phyloP scores from a whole-genome alignment of 768 basidiomycete species.

The Mycena latifolia region DNA sequence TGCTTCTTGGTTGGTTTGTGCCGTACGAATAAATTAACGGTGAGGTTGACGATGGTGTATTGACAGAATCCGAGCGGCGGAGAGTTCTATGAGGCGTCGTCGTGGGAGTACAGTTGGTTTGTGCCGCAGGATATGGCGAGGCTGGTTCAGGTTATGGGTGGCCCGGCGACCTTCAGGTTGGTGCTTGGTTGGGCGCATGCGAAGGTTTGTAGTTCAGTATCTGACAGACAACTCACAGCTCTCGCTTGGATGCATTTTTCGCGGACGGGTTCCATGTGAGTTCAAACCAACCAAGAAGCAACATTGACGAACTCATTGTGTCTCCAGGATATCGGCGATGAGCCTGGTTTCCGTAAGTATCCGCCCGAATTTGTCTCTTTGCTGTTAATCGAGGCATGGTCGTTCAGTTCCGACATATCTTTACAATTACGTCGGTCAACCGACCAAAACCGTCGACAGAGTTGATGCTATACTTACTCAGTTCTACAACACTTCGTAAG shows the following conservation, averaged over 20 bases:
- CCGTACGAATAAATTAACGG: no score
- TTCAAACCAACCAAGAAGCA: neutral
- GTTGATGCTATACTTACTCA: slow-evolving; percentile 23
- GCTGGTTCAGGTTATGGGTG: slow-evolving; percentile 27
- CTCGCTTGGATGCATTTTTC: slow-evolving; percentile 35
- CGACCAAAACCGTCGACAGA: slow-evolving; percentile 33
- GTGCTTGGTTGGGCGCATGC: neutral
- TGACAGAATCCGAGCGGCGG: slow-evolving; percentile 24
- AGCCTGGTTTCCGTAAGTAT: slow-evolving; percentile 35
- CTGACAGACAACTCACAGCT: slow-evolving; percentile 9
- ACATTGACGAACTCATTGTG: neutral
- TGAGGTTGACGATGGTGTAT: neutral
- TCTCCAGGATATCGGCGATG: slow-evolving; percentile 31
- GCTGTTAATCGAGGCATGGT: neutral
- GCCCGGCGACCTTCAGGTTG: slow-evolving; percentile 31
- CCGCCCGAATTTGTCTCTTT: neutral
- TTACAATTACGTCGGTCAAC: slow-evolving; percentile 36
- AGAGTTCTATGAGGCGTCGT: slow-evolving; percentile 36
- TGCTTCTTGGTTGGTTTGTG: slow-evolving; percentile 28
- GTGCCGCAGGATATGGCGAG: slow-evolving; percentile 36
- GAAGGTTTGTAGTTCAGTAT: neutral
- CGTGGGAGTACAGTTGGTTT: slow-evolving; percentile 34
- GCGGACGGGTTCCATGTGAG: slow-evolving; percentile 23
- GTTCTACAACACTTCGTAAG: slow-evolving; percentile 30
- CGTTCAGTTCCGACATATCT: slow-evolving; percentile 33